Evolutionary conservation across 106 monocot species (phyloP).

Genomic region (Amphibolis antarctica): DNA sequence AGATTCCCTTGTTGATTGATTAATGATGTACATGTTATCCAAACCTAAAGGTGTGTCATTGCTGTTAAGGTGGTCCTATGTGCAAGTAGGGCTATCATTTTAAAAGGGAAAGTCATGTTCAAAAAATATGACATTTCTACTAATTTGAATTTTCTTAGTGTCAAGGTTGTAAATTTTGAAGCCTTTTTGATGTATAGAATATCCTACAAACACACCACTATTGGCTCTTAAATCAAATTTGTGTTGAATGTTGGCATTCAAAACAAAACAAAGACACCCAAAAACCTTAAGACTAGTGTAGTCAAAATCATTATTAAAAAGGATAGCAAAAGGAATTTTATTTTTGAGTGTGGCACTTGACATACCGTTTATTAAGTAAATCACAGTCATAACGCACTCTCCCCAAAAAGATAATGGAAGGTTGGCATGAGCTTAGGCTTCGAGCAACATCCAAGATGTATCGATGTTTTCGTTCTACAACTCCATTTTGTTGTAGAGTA

Average conservation of each 20-base stretch:
- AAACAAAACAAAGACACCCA: background rate
- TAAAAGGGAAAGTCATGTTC: background rate
- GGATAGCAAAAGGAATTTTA: background rate
- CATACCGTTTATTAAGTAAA: background rate
- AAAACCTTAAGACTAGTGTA: background rate
- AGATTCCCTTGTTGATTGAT: too few relatives aligned
- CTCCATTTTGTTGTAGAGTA: background rate
- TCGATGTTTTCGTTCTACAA: constrained; percentile 3
- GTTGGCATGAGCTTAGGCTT: background rate
- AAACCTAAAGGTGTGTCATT: too few relatives aligned
- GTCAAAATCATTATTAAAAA: too few relatives aligned
- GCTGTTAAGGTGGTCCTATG: too few relatives aligned
- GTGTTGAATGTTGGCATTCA: background rate
- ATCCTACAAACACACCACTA: background rate
- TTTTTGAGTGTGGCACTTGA: too few relatives aligned
- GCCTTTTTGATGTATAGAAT: background rate
- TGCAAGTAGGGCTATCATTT: fast-evolving
- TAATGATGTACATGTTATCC: too few relatives aligned
- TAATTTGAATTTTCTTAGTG: background rate
- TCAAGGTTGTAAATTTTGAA: background rate
- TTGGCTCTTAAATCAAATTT: background rate
- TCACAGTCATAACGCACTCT: background rate
- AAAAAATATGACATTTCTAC: background rate
- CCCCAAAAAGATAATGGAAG: background rate
- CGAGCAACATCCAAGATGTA: background rate